Evolutionary conservation across 2,329 filamentous ascomycete genomes (phyloP).

Genomic region (Penicillium sp.): DNA sequence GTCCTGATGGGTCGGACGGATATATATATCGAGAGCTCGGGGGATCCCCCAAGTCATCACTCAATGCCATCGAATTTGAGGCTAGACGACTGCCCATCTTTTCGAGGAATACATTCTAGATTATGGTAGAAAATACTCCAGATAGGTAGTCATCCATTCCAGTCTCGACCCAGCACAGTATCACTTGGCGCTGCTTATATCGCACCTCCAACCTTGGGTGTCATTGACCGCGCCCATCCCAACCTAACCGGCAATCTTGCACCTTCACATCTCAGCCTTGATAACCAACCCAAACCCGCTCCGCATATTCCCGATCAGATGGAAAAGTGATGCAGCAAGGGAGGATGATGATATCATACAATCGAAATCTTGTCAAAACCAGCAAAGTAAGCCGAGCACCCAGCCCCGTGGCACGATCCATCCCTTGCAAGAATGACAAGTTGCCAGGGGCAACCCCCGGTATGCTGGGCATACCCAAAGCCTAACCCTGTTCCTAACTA

Average conservation of each 20-base stretch:
- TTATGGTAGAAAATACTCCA: too few species aligned
- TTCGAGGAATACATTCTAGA: too few species aligned
- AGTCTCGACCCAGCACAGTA: not conserved
- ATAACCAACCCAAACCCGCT: not conserved
- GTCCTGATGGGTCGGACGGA: too few species aligned
- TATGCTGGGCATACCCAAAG: conserved; percentile 9
- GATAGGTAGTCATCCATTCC: too few species aligned
- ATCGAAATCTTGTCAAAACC: conserved; percentile 6
- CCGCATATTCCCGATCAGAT: conserved; percentile 17
- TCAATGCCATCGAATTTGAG: too few species aligned
- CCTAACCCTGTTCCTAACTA: conserved; percentile 14
- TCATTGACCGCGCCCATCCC: not conserved
- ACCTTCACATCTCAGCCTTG: not conserved
- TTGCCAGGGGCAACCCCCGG: conserved; percentile 19
- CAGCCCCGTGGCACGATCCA: conserved; percentile 1
- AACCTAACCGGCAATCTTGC: not conserved
- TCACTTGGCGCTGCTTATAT: not conserved
- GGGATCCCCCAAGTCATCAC: too few species aligned
- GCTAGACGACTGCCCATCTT: too few species aligned
- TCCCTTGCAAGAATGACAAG: conserved; percentile 18
- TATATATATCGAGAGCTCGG: too few species aligned
- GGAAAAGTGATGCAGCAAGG: conserved; percentile 21
- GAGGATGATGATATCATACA: conserved; percentile 7
- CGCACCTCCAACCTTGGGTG: not conserved
- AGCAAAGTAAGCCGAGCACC: conserved; percentile 16